Evolutionary conservation across 2,329 filamentous ascomycete species (phyloP).

Genomic region (Aquanectria penicillioides): DNA sequence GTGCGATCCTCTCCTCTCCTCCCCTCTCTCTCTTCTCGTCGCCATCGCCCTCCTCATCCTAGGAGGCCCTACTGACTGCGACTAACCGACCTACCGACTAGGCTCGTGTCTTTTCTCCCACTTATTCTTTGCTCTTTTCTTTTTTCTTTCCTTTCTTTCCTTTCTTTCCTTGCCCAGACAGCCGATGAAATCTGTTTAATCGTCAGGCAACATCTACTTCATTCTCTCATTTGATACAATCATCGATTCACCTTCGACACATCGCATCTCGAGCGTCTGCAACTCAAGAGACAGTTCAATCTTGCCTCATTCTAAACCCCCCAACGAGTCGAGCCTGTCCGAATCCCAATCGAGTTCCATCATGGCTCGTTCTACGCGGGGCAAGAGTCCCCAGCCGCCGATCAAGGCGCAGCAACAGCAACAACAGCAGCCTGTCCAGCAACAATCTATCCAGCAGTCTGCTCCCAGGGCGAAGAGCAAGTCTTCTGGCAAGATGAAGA

Average conservation of each 20-base stretch:
- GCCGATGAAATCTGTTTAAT: slow-evolving; percentile 40
- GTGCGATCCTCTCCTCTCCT: slow-evolving; percentile 15
- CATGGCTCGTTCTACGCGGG: slow-evolving; percentile 50
- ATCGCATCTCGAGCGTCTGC: slow-evolving; percentile 19
- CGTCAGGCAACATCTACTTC: slow-evolving; percentile 22
- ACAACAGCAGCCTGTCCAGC: slow-evolving; percentile 32
- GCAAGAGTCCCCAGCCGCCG: slow-evolving; percentile 50
- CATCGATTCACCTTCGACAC: slow-evolving; percentile 10
- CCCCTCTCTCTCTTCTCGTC: slow-evolving; percentile 7
- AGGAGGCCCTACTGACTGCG: slow-evolving; percentile 25
- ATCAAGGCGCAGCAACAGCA: slow-evolving; percentile 30
- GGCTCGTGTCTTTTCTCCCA: slow-evolving; percentile 23
- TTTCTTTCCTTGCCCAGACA: slow-evolving; percentile 22
- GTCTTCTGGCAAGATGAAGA: slow-evolving; percentile 45
- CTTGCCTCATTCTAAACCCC: slow-evolving; percentile 8
- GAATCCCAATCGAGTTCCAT: slow-evolving; percentile 26
- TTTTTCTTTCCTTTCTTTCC: slow-evolving; percentile 20
- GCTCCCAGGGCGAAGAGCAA: slow-evolving; percentile 24
- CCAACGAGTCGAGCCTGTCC: slow-evolving; percentile 18
- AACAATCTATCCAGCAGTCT: slow-evolving; percentile 21
- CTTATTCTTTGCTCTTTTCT: slow-evolving; percentile 20
- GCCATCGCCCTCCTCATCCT: slow-evolving; percentile 25
- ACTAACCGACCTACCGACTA: slow-evolving; percentile 28
- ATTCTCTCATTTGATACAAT: slow-evolving; percentile 25
- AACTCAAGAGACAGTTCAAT: slow-evolving; percentile 17